phyloP scores from a whole-genome alignment of 2,329 filamentous ascomycete genomes.

The Talaromyces sp. region DNA sequence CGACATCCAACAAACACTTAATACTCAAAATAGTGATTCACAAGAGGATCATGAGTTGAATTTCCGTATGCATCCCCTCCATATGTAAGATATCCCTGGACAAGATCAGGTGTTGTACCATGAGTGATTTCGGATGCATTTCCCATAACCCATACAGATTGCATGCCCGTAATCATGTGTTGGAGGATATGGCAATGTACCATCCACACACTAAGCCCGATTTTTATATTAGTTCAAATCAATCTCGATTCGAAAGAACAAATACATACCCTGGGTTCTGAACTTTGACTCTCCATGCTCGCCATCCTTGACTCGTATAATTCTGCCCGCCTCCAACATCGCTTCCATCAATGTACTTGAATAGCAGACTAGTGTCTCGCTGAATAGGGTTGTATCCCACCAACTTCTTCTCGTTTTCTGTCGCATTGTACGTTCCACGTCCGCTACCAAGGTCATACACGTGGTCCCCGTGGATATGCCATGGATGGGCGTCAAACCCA shows the following conservation, averaged over 20 bases:
- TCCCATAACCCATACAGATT: slow-evolving; percentile 44
- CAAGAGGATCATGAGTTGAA: slow-evolving; percentile 15
- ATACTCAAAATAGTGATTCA: slow-evolving; percentile 7
- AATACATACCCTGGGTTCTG: slow-evolving; percentile 36
- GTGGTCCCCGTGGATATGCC: slow-evolving; percentile 44
- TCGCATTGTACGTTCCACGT: slow-evolving; percentile 40
- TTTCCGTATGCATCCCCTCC: slow-evolving; percentile 41
- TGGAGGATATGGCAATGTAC: slow-evolving; percentile 46
- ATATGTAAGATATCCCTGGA: slow-evolving; percentile 40
- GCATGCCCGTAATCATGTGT: slow-evolving; percentile 47
- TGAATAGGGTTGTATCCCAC: slow-evolving; percentile 33
- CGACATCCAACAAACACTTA: not conserved
- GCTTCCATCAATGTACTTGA: slow-evolving; percentile 47
- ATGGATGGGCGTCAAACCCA: slow-evolving; percentile 37
- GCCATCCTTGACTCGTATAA: slow-evolving; percentile 43
- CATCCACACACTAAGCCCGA: slow-evolving; percentile 37
- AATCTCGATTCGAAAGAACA: not conserved
- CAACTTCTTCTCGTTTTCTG: slow-evolving; percentile 37
- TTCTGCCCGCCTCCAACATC: slow-evolving; percentile 36
- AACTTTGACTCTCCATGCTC: slow-evolving; percentile 55
- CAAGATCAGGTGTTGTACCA: slow-evolving; percentile 22
- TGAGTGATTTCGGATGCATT: slow-evolving; percentile 34
- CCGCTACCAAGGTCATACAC: slow-evolving; percentile 44
- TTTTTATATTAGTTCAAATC: not conserved
- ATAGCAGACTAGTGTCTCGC: slow-evolving; percentile 51